phyloP scores from a whole-genome alignment of 2,329 filamentous ascomycete genomes.

The Thielaviopsis musarum region DNA sequence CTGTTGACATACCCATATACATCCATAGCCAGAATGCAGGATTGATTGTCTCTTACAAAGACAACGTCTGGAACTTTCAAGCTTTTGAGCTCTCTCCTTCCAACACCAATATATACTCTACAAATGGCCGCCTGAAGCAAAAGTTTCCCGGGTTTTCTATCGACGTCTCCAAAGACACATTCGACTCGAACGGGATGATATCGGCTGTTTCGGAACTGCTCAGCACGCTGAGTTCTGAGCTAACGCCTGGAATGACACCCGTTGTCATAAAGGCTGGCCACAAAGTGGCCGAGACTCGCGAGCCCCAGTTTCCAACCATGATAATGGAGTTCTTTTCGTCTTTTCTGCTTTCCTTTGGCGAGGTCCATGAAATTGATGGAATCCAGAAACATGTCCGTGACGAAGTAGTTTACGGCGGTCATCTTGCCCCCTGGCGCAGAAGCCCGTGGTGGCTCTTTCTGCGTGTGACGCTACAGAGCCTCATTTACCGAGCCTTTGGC shows the following conservation, averaged over 20 bases:
- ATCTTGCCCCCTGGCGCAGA: conserved; percentile 27
- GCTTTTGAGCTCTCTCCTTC: conserved; percentile 20
- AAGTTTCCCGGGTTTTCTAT: conserved; percentile 17
- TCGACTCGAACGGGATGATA: conserved; percentile 14
- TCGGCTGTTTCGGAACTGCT: conserved; percentile 15
- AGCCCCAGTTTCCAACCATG: conserved; percentile 31
- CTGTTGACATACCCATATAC: conserved; percentile 15
- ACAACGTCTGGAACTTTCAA: conserved; percentile 17
- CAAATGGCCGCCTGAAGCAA: conserved; percentile 18
- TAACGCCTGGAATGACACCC: conserved; percentile 11
- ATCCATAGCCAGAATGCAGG: conserved; percentile 22
- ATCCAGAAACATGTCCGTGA: conserved; percentile 38
- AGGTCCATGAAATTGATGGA: conserved; percentile 13
- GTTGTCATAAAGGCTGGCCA: conserved; percentile 22
- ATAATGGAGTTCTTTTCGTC: conserved; percentile 31
- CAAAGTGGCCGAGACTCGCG: conserved; percentile 25
- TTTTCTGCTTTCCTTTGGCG: conserved; percentile 24
- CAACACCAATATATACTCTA: conserved; percentile 16
- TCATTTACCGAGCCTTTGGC: neutral
- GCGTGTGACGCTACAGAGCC: conserved; percentile 31
- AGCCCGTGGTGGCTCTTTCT: conserved; percentile 39
- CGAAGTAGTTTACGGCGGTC: conserved; percentile 28
- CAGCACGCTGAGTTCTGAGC: conserved; percentile 18
- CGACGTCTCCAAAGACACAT: conserved; percentile 12
- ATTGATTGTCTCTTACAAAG: conserved; percentile 16